Base-by-base conservation (phyloP, 2,329 filamentous ascomycete species). In the Triangularia verruculosa region DNA sequence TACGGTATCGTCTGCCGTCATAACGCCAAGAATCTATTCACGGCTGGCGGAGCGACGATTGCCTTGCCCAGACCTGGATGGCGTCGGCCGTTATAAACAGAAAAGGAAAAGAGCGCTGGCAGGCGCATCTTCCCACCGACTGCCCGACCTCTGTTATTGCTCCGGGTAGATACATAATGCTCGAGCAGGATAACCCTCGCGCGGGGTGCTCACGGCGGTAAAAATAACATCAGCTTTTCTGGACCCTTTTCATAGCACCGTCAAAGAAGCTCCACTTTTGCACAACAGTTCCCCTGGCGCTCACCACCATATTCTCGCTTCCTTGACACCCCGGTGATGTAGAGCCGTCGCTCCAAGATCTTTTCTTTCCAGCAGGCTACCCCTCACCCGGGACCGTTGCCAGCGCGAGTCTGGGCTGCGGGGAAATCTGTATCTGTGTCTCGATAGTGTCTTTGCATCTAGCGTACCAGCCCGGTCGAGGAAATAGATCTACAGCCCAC, bases 51-150 rank as follows among this genome's bases (percentile, higher is more conserved):
- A 57, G 9, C 28, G 17, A 52, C 39, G 27, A n/a, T 12, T 59
- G 39, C 57, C 57, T 59, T 59, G 25, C 25, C 57, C 24, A 59
- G n/a, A n/a, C n/a, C n/a, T n/a, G n/a, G n/a, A n/a, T n/a, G n/a
- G n/a, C n/a, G n/a, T n/a, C n/a, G n/a, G n/a, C n/a, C n/a, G n/a
- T n/a, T n/a, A n/a, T n/a, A n/a, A n/a, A n/a, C n/a, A n/a, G n/a
- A 66, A 57, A 2, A 25, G 64, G 62, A 67, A 67, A 39, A 24
- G 27, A 39, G 4, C 47, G 20, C 62, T 59, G 62, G 22, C 51
- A 22, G 11, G 32, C 34, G 25, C 60, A 24, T 47, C 60, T 56
- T 51, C 53, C 60, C 60, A 22, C 55, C 17, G 12, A 32, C 30
- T 32, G 25, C 15, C 22, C 30, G 55, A 28, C 55, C n/a, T 24